Conservation (phyloP, 352 stramenopile genomes). For the Globisporangium radiosum region DNA sequence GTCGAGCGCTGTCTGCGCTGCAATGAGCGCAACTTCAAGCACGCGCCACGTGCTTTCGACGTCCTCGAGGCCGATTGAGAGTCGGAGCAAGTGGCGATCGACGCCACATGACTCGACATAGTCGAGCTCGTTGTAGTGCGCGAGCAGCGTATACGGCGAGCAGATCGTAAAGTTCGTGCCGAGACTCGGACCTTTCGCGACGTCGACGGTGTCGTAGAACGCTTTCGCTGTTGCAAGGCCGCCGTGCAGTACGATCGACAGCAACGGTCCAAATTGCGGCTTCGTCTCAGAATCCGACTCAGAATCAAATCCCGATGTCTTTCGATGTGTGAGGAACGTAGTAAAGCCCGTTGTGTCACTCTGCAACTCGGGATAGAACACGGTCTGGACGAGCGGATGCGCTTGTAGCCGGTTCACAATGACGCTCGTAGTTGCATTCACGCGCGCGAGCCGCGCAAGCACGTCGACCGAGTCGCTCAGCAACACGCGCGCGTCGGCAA, state of each 20-base stretch:
- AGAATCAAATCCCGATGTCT: not conserved
- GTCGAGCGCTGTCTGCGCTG: no score
- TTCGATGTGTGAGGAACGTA: conserved; percentile 30
- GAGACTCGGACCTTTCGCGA: conserved; percentile 85
- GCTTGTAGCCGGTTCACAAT: conserved; percentile 66
- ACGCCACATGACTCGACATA: conserved; percentile 89
- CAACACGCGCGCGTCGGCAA: conserved; percentile 51
- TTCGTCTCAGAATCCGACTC: no score
- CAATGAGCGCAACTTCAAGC: not conserved
- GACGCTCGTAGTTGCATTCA: conserved; percentile 72
- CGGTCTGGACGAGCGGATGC: conserved; percentile 71
- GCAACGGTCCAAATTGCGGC: conserved; percentile 75
- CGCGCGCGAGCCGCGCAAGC: conserved; percentile 49
- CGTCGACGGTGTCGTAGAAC: conserved; percentile 86
- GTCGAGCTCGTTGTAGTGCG: conserved; percentile 91
- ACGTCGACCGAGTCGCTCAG: conserved; percentile 61
- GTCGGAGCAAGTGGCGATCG: conserved; percentile 86
- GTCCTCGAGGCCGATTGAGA: conserved; percentile 89
- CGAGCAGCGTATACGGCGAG: conserved; percentile 91
- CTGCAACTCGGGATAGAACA: conserved; percentile 81
- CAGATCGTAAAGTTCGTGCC: conserved; percentile 93
- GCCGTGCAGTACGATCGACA: conserved; percentile 83
- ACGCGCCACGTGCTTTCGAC: conserved; percentile 60
- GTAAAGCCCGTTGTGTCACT: conserved; percentile 51
- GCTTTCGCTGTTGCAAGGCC: conserved; percentile 51